Percentiles rank a stretch among this genome's conserved stretches.
Conservation (phyloP, 2,329 filamentous ascomycete genomes). For the Fusarium sp. region DNA sequence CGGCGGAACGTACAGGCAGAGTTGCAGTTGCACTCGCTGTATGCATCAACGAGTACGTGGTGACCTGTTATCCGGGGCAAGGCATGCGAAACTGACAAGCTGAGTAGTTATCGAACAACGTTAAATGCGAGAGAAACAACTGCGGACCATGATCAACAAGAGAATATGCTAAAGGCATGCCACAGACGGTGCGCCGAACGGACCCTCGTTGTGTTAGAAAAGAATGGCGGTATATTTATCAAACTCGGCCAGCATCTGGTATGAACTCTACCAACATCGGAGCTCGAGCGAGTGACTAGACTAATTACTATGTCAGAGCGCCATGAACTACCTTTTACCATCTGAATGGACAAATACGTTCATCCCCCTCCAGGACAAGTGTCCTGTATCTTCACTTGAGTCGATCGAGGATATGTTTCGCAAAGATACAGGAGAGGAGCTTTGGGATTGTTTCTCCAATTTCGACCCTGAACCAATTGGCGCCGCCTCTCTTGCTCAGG, state of each 20-base stretch:
- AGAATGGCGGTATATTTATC: constrained; percentile 98
- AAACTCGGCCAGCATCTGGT: constrained; percentile 95
- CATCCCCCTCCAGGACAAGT: constrained; percentile 94
- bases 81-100: constrained; percentile 3
- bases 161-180: constrained; percentile 80
- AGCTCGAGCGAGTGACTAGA: not conserved
- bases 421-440: constrained; percentile 80
- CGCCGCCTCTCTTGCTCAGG: constrained; percentile 93
- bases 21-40: constrained; percentile 80
- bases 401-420: constrained; percentile 90
- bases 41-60: constrained; percentile 85
- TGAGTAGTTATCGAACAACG: constrained; percentile 82
- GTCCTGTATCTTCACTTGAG: constrained; percentile 89
- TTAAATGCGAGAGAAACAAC: constrained; percentile 76
- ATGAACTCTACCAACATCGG: constrained; percentile 39
- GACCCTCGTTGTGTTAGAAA: constrained; percentile 88
- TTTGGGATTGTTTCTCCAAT: constrained; percentile 87
- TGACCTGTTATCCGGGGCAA: not conserved
- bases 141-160: constrained; percentile 73
- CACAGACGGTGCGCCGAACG: constrained; percentile 93
- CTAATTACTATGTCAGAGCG: constrained; percentile 70
- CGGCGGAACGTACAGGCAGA: constrained; percentile 80
- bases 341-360: constrained; percentile 96
- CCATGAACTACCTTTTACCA: constrained; percentile 94
- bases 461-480: constrained; percentile 87